Evolutionary conservation across 208 protist genomes (phyloP).

Genomic region (Hexamita inflata): DNA sequence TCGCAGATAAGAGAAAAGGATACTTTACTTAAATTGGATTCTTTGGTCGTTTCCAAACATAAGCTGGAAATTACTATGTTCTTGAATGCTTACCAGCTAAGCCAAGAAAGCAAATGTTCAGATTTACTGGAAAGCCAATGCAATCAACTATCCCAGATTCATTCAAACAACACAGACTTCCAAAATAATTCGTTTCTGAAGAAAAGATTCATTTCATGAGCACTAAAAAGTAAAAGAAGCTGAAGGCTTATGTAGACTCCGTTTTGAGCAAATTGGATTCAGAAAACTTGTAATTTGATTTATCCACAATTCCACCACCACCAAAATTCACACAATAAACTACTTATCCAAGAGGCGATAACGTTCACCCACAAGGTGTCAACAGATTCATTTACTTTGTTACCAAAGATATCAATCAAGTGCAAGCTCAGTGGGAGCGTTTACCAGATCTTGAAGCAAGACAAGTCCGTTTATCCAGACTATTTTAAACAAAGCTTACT

Average conservation of each 20-base stretch:
- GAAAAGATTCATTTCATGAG: background rate
- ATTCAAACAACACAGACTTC: background rate
- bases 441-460: slow-evolving; percentile 20
- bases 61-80: slow-evolving; percentile 1
- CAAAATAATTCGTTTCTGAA: background rate
- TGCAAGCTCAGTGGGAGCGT: background rate
- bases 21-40: background rate
- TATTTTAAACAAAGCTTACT: background rate
- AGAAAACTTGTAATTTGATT: slow-evolving; percentile 6
- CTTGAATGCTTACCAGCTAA: slow-evolving; percentile 17
- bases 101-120: background rate
- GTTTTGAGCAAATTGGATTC: background rate
- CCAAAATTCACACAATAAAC: background rate
- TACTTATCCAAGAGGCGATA: background rate
- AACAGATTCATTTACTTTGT: slow-evolving; percentile 25
- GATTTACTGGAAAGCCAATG: background rate
- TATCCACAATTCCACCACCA: slow-evolving; percentile 1
- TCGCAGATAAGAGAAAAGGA: background rate
- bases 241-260: background rate
- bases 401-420: background rate
- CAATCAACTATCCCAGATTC: background rate
- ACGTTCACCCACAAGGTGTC: slow-evolving; percentile 3
- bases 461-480: background rate
- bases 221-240: background rate
- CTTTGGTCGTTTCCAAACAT: background rate